Base-by-base conservation (phyloP, 1,284 basidiomycete genomes). In the Pascua sp. region DNA sequence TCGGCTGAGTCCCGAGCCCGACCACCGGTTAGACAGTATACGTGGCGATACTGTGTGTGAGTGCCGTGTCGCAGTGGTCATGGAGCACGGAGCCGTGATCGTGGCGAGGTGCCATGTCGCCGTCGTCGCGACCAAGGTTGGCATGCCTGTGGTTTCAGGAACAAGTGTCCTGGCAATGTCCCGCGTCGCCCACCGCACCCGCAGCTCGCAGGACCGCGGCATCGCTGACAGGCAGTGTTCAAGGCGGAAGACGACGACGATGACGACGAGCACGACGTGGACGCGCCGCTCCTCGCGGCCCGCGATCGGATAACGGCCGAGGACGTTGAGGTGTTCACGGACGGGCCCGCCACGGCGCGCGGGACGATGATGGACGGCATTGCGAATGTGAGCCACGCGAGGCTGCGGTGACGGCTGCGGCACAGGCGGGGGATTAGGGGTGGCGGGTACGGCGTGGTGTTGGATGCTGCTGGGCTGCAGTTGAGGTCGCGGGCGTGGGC, bases 361-460 rank as follows among this genome's bases (percentile, higher is more conserved):
- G 73, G 73, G 8, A 75, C 73, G 2, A 53, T 77, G 57, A 51
- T 73, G 58, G 76, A 75, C 42, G 74, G 71, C 1, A 71, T 77
- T 53, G 75, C 76, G 8, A 77, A 77, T 68, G 75, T 77, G 51
- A 57, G 71, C 55, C 10, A 43, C 9, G 16, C 24, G 24, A 32
- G 24, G 24, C 24, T 32, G 24, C 24, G 24, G 24, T 3, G 24
- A 32, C 24, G 24, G 24, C 7, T 3, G 24, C 24, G 24, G 24
- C 24, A 32, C 24, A 4, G n/a, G n/a, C n/a, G n/a, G 24, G 24
- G 24, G 24, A 4, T 32, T 32, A 32, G 3, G 24, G 24, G 4
- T 32, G 7, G n/a, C 24, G 24, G 24, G 4, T 32, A 32, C 7
- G 24, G 24, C 24, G 24, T 7, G 24, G 24, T 32, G 24, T 7